These are phyloP conservation scores for Tripterygium wilfordii DNA, from an alignment of 177 flowering plant genomes.

Conservation along the genomic window DNA sequence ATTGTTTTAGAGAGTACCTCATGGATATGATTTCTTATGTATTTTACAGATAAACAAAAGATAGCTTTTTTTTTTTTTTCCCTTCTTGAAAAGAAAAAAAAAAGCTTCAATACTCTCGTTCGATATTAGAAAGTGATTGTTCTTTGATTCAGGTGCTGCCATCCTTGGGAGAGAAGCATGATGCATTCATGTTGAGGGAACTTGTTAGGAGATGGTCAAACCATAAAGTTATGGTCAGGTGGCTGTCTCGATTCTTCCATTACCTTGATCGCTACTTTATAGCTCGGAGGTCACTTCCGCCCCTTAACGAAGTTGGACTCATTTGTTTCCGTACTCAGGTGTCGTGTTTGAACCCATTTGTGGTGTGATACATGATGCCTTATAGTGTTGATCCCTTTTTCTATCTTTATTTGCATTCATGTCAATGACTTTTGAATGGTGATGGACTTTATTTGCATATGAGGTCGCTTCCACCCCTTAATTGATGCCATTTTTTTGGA, in stretches of 20 bases:
- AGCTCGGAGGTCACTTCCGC: slow-evolving; percentile 68
- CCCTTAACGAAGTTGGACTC: slow-evolving; percentile 72
- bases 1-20: too few relatives aligned
- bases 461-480: too few relatives aligned
- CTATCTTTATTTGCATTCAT: background rate
- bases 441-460: too few relatives aligned
- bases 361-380: background rate
- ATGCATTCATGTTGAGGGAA: slow-evolving; percentile 76
- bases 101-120: too few relatives aligned
- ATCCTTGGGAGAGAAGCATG: slow-evolving; percentile 71
- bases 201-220: slow-evolving; percentile 78
- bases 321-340: slow-evolving; percentile 79
- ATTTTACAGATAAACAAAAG: too few relatives aligned
- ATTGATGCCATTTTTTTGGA: too few relatives aligned
- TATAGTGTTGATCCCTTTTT: too few relatives aligned
- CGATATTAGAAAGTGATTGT: background rate
- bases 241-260: slow-evolving; percentile 80
- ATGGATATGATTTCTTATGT: too few relatives aligned
- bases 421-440: too few relatives aligned
- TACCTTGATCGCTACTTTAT: slow-evolving; percentile 82
- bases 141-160: slow-evolving; percentile 52
- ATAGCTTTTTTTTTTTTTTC: too few relatives aligned
- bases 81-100: too few relatives aligned
- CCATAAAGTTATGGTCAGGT: slow-evolving; percentile 82
- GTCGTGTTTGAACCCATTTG: background rate